Percentiles rank a stretch among this genome's conserved stretches.
These are phyloP conservation scores for Phallus indusiatus DNA, from an alignment of 768 basidiomycete genomes.

Conservation along the genomic window DNA sequence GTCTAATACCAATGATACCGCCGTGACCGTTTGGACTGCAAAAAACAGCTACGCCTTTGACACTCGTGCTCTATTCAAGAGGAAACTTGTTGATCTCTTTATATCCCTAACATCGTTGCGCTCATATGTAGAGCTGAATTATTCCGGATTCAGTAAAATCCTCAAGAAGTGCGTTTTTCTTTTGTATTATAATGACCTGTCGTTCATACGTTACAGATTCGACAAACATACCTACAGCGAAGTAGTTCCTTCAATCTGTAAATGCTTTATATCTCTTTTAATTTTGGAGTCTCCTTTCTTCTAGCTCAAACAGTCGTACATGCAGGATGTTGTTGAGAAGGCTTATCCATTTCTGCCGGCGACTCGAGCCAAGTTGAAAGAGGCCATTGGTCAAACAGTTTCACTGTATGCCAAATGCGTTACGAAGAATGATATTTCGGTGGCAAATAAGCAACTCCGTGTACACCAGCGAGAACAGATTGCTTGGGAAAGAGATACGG, in stretches of 20 bases:
- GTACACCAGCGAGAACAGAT: slow-evolving; percentile 87
- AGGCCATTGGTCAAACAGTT: slow-evolving; percentile 47
- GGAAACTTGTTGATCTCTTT: slow-evolving; percentile 76
- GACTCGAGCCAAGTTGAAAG: slow-evolving; percentile 54
- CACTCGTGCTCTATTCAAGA: slow-evolving; percentile 78
- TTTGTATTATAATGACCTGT: slow-evolving; percentile 1
- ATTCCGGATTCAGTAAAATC: slow-evolving; percentile 91
- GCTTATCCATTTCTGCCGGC: slow-evolving; percentile 57
- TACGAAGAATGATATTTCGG: slow-evolving; percentile 53
- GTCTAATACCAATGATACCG: slow-evolving; percentile 4
- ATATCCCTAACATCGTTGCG: slow-evolving; percentile 65
- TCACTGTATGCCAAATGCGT: slow-evolving; percentile 82
- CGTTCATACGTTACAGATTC: slow-evolving; percentile 45
- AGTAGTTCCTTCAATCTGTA: slow-evolving; percentile 22
- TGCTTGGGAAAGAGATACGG: slow-evolving; percentile 95
- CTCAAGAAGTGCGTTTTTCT: slow-evolving; percentile 71
- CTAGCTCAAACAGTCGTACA: slow-evolving; percentile 70
- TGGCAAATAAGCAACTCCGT: slow-evolving; percentile 74
- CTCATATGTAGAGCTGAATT: slow-evolving; percentile 86
- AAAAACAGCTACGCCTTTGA: slow-evolving; percentile 76
- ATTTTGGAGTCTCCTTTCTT: background rate
- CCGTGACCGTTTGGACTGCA: slow-evolving; percentile 65
- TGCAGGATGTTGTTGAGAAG: slow-evolving; percentile 59
- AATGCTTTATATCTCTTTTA: background rate
- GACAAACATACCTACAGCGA: slow-evolving; percentile 85